phyloP scores from a whole-genome alignment of 1,139 yeast genomes.

The Geotrichum australiense region DNA sequence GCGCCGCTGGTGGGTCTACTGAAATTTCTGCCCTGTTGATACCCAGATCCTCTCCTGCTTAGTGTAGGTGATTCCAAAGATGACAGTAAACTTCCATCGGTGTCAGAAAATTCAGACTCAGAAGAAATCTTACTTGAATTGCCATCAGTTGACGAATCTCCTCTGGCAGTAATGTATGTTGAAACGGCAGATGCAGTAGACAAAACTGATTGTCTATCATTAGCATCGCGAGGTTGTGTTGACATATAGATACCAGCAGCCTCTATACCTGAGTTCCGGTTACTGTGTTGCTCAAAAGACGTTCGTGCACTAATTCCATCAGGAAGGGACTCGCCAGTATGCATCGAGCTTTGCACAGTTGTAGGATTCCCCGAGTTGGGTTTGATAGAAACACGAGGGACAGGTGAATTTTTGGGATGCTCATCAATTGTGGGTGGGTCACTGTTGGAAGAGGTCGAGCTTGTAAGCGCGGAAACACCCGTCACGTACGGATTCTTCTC shows the following conservation, averaged over 20 bases:
- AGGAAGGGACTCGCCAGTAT: background rate
- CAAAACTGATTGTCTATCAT: background rate
- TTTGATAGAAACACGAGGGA: background rate
- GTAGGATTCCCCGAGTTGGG: constrained; percentile 1
- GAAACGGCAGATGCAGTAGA: constrained; percentile 2
- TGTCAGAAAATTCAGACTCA: background rate
- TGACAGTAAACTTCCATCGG: background rate
- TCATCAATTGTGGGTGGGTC: too few species aligned
- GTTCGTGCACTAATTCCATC: background rate
- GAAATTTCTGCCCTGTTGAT: background rate
- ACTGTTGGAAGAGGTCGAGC: too few species aligned
- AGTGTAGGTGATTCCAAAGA: background rate
- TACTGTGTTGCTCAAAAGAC: constrained; percentile 2
- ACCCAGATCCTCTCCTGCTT: background rate
- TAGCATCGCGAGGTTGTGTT: background rate
- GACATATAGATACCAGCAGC: too few species aligned
- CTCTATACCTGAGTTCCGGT: too few species aligned
- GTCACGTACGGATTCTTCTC: too few species aligned
- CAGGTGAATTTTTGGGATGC: too few species aligned
- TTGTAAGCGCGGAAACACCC: too few species aligned
- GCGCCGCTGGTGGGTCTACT: constrained; percentile 1
- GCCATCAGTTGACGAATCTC: background rate
- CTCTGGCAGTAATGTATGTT: background rate
- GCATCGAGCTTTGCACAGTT: constrained; percentile 2
- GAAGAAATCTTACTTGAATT: background rate